Evolutionary conservation across 805 yeast species (phyloP), one percentile per base, ranked within the genome.

Genomic region (Candida ovalis): DNA sequence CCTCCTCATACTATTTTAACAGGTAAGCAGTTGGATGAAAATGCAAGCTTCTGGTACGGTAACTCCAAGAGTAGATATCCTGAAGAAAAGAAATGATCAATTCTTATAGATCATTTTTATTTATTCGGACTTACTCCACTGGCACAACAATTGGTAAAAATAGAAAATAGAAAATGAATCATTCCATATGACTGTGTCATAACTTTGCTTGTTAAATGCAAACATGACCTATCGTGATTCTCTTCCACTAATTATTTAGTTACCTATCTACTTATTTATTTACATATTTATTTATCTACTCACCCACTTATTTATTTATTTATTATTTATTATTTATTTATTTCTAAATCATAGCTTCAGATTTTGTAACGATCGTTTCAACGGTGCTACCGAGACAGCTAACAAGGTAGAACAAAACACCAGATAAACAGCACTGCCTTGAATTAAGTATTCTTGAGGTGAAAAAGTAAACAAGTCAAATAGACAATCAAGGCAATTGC

Each of bases 1-100:
- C 70, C 72, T 41, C 72, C 72, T 27, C 66, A 64, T 43, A 66
- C 72, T 4, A 66, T 64, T 3, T 45, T 68, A 10, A 49, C 60
- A 30, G 72, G 72, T 44, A 64, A 64, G 44, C 71, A 67, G 48
- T 51, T 68, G 41, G 72, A 68, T 48, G 55, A 55, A 21, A 58
- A 66, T 39, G 54, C 62, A 1, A 52, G 58, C 19, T 44, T 60
- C 17, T 61, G 63, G 57, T 51, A 56, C 35, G 67, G 62, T 2
- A 64, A 64, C 48, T 66, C 71, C 3, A 59, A 58, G 47, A 64
- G 62, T 40, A 62, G 72, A 54, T 57, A 53, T 24, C 47, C 50
- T 23, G 47, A 51, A 27, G 46, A 45, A 22, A 43, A 43, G 44
- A 33, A 28, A 27, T 27, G 43, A 40, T 15, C 5, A 30, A 12